These are phyloP conservation scores for Penstemon barbatus DNA, from an alignment of 257 asterid genomes.

Conservation along the genomic window DNA sequence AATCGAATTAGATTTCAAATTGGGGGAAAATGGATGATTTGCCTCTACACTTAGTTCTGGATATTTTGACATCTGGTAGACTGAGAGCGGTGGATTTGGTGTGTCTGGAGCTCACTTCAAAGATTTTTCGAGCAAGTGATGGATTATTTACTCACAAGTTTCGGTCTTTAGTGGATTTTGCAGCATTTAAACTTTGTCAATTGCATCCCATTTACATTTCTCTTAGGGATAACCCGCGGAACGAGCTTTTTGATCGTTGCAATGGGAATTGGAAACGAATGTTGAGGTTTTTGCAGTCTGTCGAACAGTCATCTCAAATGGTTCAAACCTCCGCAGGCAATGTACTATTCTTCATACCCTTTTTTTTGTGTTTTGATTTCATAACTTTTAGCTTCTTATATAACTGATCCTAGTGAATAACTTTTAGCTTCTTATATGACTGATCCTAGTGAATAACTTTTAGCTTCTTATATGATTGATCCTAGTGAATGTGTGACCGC, in stretches of 20 bases:
- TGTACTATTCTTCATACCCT: slow-evolving; percentile 45
- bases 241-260: slow-evolving; percentile 57
- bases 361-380: slow-evolving; percentile 6
- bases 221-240: slow-evolving; percentile 41
- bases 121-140: slow-evolving; percentile 47
- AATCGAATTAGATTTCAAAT: slow-evolving; percentile 12
- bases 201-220: slow-evolving; percentile 52
- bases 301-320: slow-evolving; percentile 69
- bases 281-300: slow-evolving; percentile 74
- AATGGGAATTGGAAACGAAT: slow-evolving; percentile 68
- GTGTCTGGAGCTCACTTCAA: slow-evolving; percentile 62
- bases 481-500: slow-evolving; percentile 5
- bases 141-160: slow-evolving; percentile 56
- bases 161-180: slow-evolving; percentile 66
- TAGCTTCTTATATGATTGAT: too few relatives aligned
- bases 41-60: slow-evolving; percentile 71
- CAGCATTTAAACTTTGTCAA: slow-evolving; percentile 71
- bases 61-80: slow-evolving; percentile 62
- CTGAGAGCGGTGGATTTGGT: slow-evolving; percentile 65
- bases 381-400: background rate
- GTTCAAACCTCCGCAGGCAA: slow-evolving; percentile 79
- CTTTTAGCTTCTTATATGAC: background rate
- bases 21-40: slow-evolving; percentile 56
- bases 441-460: slow-evolving; percentile 12
- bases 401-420: slow-evolving; percentile 9